Conservation (phyloP, 2,329 filamentous ascomycete genomes). For the Ceratocystis alfenasii region DNA sequence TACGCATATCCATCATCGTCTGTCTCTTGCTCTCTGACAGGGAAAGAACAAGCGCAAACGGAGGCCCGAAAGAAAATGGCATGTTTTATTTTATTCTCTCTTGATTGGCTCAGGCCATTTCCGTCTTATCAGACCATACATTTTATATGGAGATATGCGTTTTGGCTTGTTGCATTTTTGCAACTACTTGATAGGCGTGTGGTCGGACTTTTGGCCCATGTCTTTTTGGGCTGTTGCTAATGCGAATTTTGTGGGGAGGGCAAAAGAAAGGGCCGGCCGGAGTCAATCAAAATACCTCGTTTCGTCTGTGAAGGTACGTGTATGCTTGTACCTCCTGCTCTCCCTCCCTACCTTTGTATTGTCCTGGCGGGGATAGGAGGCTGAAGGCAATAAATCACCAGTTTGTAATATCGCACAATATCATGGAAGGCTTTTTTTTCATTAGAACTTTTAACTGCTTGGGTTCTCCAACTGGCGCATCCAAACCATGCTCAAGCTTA, state of each 20-base stretch:
- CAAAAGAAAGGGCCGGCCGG: slow-evolving; percentile 2
- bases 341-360: not conserved
- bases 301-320: not conserved
- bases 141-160: slow-evolving; percentile 9
- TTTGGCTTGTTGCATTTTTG: not conserved
- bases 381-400: not conserved
- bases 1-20: not conserved
- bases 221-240: not conserved
- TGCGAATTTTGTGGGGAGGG: slow-evolving; percentile 3
- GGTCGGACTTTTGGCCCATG: not conserved
- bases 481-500: not conserved
- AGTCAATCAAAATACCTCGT: slow-evolving; percentile 7
- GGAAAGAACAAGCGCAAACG: slow-evolving; percentile 10
- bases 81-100: slow-evolving; percentile 6
- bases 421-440: not conserved
- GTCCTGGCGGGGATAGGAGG: not conserved
- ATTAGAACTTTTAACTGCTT: not conserved
- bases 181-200: not conserved
- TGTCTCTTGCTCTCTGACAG: not conserved
- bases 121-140: slow-evolving; percentile 2
- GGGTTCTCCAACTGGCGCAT: not conserved
- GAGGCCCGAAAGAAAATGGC: not conserved
- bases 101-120: slow-evolving; percentile 7
- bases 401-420: not conserved
- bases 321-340: not conserved